Evolutionary conservation across 2,329 filamentous ascomycete genomes (phyloP), one percentile per base, ranked within the genome.

Genomic region (Aspergillus sp.): DNA sequence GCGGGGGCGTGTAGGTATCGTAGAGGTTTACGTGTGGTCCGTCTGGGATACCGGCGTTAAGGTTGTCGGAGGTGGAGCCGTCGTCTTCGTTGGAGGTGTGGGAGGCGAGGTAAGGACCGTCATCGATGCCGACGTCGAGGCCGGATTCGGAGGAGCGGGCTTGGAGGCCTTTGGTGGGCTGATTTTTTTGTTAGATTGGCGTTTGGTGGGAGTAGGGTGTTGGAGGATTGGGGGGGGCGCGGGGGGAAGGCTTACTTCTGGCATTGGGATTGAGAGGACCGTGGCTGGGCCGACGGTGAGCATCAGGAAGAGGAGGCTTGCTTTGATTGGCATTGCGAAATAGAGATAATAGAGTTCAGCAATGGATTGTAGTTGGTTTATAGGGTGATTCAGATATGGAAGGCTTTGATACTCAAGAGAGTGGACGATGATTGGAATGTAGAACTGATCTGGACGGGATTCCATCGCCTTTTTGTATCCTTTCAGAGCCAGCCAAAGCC

Each of bases 261-360:
- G 6, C 41, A 60, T 51, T 12, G 63, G 63, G n/a, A 52, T 57
- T n/a, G 63, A 51, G 20, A 67, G 52, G 13, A 63, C 61, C 2
- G 56, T 49, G 17, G 57, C 49, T 30, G 63, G 63, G 38, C 56
- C 57, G 25, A 61, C 51, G 39, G 61, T 53, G 27, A 66, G 54
- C 20, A 62, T 39, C 2, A 67, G 59, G 56, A 60, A 65, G 48
- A 67, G 33, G 38, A 64, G 54, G n/a, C 37, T 19, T 12, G 19
- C 10, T 39, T 39, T 39, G 37, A 19, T 19, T 39, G 7, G 1
- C 37, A 39, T 39, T 39, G 37, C 10, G 15, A 6, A 20, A 5
- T 39, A 19, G 7, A 39, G 17, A 39, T 19, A 7, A 19, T 6
- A 19, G n/a, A 22, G 5, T 15, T 19, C 37, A 19, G 22, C 5